Base-by-base conservation (phyloP, 495 filamentous ascomycete species). In the Hypoxylon fragiforme region DNA sequence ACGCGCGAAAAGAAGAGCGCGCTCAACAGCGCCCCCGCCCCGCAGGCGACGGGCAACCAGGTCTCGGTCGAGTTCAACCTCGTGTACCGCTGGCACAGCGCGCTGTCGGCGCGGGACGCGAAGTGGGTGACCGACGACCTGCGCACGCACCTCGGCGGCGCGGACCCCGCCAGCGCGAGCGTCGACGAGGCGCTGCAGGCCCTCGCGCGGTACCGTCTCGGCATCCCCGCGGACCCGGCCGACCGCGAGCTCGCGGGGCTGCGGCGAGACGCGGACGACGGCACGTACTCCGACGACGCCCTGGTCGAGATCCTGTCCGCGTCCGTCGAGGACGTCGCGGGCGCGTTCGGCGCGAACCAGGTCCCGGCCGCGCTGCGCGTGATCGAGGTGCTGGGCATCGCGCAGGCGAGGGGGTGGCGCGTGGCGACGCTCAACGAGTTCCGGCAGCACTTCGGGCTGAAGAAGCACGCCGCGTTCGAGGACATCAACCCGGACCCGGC, bases 361-460 rank as follows among this genome's bases (percentile, higher is more conserved):
- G 83, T 91, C 0, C 89, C 89, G 0, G 73, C 75, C 19, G 76
- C 86, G 30, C 72, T 94, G 66, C 77, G 78, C 45, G 78, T 78
- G 5, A 78, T 92, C 22, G 89, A 94, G 60, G 81, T 90, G 28
- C 78, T 92, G 0, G 88, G 89, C 16, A 92, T 94, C 40, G 75
- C 83, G 53, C 89, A 94, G 61, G 83, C 85, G 0, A 81, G 89
- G 12, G 72, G 79, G 2, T 92, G 89, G 89, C 85, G 86, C 47
- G 63, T 90, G 18, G 85, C 84, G 3, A 84, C 86, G 3, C 70
- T 92, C 32, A 94, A 94, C 60, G 89, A 94, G 65, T 89, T 94
- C 68, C 79, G 89, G 21, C 69, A 81, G 40, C 88, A 85, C 70
- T 90, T 91, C 67, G 81, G 80, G 7, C 67, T 92, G 26, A 74